phyloP scores from a whole-genome alignment of 768 basidiomycete genomes.

The Pilatotrama ljubarskyi region DNA sequence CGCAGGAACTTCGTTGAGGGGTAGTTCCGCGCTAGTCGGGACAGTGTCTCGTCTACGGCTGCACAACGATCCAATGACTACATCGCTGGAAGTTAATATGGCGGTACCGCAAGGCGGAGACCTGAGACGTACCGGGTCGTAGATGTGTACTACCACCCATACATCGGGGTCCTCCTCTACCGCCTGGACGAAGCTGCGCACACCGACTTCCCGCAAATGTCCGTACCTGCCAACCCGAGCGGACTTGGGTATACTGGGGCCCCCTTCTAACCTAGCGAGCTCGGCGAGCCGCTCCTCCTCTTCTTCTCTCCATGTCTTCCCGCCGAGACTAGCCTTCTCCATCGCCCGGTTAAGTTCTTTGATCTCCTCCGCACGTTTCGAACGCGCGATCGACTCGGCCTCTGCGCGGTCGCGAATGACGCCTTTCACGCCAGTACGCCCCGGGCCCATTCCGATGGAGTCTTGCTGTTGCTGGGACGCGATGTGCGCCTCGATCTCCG shows the following conservation, averaged over 20 bases:
- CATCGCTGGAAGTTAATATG: no score
- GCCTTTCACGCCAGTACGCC: slow-evolving; percentile 86
- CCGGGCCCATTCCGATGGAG: slow-evolving; percentile 83
- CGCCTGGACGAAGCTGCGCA: slow-evolving; percentile 68
- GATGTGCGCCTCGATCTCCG: slow-evolving; percentile 24
- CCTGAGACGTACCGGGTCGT: slow-evolving; percentile 77
- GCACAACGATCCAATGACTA: slow-evolving; percentile 80
- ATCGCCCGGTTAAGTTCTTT: slow-evolving; percentile 54
- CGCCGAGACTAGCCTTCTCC: slow-evolving; percentile 66
- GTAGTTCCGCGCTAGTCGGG: slow-evolving; percentile 66
- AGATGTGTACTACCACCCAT: slow-evolving; percentile 87
- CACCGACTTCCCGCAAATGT: slow-evolving; percentile 78
- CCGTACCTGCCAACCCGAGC: slow-evolving; percentile 63
- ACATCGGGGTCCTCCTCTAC: slow-evolving; percentile 71
- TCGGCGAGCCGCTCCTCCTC: slow-evolving; percentile 54
- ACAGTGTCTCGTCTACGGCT: slow-evolving; percentile 63
- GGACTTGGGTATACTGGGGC: neutral
- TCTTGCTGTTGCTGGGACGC: slow-evolving; percentile 39
- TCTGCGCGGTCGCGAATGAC: slow-evolving; percentile 83
- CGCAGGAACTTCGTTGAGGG: slow-evolving; percentile 81
- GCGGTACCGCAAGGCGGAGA: no score
- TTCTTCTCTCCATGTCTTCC: slow-evolving; percentile 77
- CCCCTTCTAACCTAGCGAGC: slow-evolving; percentile 46
- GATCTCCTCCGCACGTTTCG: slow-evolving; percentile 52
- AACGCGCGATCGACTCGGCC: slow-evolving; percentile 55